Conservation (phyloP, 1,284 basidiomycete genomes). For the Puccinia novopanici region DNA sequence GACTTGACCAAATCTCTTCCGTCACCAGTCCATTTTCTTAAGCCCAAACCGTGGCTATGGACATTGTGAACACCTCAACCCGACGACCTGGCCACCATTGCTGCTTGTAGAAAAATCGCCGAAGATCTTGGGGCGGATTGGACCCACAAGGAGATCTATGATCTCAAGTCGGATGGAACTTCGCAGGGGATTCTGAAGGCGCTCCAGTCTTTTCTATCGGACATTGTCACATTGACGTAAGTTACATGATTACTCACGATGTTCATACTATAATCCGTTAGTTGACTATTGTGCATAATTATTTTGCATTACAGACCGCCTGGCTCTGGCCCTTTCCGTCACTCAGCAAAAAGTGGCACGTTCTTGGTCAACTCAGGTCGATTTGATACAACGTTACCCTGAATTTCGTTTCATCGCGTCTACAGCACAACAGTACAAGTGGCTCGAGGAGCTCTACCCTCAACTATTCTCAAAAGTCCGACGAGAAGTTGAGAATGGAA, state of each 20-base stretch:
- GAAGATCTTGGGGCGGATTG: slow-evolving; percentile 80
- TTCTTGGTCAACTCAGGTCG: slow-evolving; percentile 83
- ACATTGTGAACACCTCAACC: slow-evolving; percentile 59
- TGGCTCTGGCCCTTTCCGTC: slow-evolving; percentile 90
- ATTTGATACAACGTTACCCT: slow-evolving; percentile 92
- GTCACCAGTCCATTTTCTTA: slow-evolving; percentile 62
- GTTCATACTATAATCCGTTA: background rate
- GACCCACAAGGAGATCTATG: slow-evolving; percentile 69
- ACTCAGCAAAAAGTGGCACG: slow-evolving; percentile 96
- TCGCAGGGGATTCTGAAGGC: slow-evolving; percentile 57
- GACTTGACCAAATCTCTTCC: slow-evolving; percentile 85
- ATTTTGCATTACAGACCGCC: slow-evolving; percentile 52
- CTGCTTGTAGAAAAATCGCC: slow-evolving; percentile 70
- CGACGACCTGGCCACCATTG: slow-evolving; percentile 61
- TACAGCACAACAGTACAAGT: slow-evolving; percentile 93
- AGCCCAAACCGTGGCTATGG: slow-evolving; percentile 52
- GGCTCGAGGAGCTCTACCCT: slow-evolving; percentile 79
- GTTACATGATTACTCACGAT: slow-evolving; percentile 62
- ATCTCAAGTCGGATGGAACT: slow-evolving; percentile 68
- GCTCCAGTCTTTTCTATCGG: slow-evolving; percentile 60
- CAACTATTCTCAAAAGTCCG: slow-evolving; percentile 79
- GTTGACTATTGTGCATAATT: background rate
- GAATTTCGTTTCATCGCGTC: slow-evolving; percentile 92
- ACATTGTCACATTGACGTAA: slow-evolving; percentile 58
- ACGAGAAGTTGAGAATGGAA: slow-evolving; percentile 72